A percentile compares a stretch with the other conserved stretches of the same genome.
Evolutionary conservation across 129 eudicot species (phyloP).

Genomic region (Escallonia herrerae): DNA sequence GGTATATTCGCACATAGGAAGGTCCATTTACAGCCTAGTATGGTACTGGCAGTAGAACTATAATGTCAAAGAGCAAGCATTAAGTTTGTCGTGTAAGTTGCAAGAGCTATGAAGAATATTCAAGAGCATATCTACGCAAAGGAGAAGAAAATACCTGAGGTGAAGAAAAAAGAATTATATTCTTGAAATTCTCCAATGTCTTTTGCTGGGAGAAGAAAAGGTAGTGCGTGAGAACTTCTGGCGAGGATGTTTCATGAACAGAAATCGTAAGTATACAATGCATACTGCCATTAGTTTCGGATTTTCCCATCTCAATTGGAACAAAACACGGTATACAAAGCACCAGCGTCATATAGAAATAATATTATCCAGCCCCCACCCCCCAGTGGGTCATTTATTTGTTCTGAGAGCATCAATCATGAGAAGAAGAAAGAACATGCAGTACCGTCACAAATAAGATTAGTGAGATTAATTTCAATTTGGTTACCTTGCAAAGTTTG

Average conservation of each 20-base stretch:
- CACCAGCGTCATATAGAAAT: too few relatives aligned
- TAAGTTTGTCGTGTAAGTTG: too few relatives aligned
- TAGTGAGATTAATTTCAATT: neutral
- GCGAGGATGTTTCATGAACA: neutral
- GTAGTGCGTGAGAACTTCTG: slow-evolving; percentile 10
- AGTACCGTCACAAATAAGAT: too few relatives aligned
- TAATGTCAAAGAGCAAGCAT: neutral
- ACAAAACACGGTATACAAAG: too few relatives aligned
- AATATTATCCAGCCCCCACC: too few relatives aligned
- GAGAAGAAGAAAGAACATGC: neutral
- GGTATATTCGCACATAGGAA: neutral
- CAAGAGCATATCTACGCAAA: neutral
- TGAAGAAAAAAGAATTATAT: slow-evolving; percentile 76
- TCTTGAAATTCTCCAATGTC: slow-evolving; percentile 87
- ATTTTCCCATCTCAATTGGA: too few relatives aligned
- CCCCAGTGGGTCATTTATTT: too few relatives aligned
- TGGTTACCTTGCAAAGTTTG: slow-evolving; percentile 84
- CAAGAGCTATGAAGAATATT: too few relatives aligned
- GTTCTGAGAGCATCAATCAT: too few relatives aligned
- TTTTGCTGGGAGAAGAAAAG: slow-evolving; percentile 51
- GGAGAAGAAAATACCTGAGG: slow-evolving; percentile 70
- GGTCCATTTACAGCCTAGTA: neutral
- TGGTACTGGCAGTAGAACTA: neutral
- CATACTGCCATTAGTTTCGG: too few relatives aligned
- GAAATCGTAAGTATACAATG: too few relatives aligned